Conservation (phyloP, 2,329 filamentous ascomycete genomes). For the Lasiodiplodia citricola region DNA sequence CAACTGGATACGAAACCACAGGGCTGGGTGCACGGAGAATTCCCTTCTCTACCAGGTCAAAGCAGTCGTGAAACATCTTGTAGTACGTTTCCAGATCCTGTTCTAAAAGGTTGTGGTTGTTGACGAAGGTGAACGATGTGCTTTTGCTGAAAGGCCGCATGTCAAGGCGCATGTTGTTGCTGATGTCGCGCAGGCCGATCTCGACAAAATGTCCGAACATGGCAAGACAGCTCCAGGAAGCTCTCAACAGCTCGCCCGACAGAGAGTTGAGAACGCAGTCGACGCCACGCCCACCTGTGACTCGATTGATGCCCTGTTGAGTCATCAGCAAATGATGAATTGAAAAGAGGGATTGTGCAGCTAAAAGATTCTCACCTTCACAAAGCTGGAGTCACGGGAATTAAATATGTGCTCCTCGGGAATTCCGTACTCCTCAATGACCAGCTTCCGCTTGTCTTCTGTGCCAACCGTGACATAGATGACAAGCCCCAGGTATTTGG, state of each 20-base stretch:
- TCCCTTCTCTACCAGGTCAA: slow-evolving; percentile 25
- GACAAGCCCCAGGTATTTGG: slow-evolving; percentile 32
- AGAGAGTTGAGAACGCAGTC: slow-evolving; percentile 39
- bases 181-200: slow-evolving; percentile 35
- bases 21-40: slow-evolving; percentile 37
- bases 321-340: too few relatives aligned
- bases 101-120: slow-evolving; percentile 1
- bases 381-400: slow-evolving; percentile 33
- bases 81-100: not conserved
- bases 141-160: slow-evolving; percentile 34
- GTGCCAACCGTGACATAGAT: slow-evolving; percentile 34
- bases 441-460: slow-evolving; percentile 30
- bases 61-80: slow-evolving; percentile 1
- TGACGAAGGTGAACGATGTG: not conserved
- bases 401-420: slow-evolving; percentile 40
- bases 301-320: slow-evolving; percentile 26
- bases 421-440: slow-evolving; percentile 32
- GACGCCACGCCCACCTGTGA: slow-evolving; percentile 36
- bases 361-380: not conserved
- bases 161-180: not conserved
- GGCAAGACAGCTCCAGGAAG: slow-evolving; percentile 34
- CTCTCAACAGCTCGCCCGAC: slow-evolving; percentile 30
- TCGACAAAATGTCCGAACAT: slow-evolving; percentile 40
- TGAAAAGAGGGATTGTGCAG: too few relatives aligned
- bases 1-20: slow-evolving; percentile 28